phyloP scores from a whole-genome alignment of 805 yeast species.

The Candida tammaniensis region DNA sequence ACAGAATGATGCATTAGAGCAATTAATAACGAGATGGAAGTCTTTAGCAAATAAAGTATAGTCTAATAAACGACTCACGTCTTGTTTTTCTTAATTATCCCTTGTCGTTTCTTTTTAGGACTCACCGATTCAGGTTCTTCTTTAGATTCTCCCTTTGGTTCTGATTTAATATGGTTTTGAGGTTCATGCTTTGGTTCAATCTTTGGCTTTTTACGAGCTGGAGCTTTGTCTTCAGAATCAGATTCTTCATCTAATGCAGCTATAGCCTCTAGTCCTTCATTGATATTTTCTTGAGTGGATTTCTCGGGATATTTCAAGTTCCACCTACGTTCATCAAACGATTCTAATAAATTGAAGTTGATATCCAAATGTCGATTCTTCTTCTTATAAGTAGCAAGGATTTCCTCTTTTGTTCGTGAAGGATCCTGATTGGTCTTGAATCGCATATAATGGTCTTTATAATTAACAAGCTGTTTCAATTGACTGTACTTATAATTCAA shows the following conservation, averaged over 20 bases:
- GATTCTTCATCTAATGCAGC: too few relatives aligned
- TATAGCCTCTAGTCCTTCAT: constrained; percentile 1
- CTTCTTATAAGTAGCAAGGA: constrained; percentile 25
- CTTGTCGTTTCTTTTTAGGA: constrained; percentile 6
- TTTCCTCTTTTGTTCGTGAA: constrained; percentile 31
- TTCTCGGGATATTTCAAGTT: constrained; percentile 1
- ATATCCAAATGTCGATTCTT: constrained; percentile 12
- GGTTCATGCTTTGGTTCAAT: background rate
- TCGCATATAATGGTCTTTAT: constrained; percentile 30
- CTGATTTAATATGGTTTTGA: background rate
- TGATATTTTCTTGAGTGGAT: background rate
- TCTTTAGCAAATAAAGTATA: constrained; percentile 3
- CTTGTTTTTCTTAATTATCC: constrained; percentile 5
- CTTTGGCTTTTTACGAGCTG: background rate
- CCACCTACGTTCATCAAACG: constrained; percentile 7
- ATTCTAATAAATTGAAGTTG: constrained; percentile 4
- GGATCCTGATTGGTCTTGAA: constrained; percentile 34
- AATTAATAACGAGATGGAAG: constrained; percentile 33
- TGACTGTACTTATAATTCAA: constrained; percentile 13
- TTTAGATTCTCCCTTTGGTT: background rate
- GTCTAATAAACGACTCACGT: constrained; percentile 1
- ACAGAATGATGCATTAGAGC: constrained; percentile 27
- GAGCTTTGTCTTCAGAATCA: background rate
- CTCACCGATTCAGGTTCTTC: constrained; percentile 1
- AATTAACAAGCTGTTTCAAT: constrained; percentile 19